phyloP scores from a whole-genome alignment of 2,329 filamentous ascomycete species.

The Pestalotiopsis fici region DNA sequence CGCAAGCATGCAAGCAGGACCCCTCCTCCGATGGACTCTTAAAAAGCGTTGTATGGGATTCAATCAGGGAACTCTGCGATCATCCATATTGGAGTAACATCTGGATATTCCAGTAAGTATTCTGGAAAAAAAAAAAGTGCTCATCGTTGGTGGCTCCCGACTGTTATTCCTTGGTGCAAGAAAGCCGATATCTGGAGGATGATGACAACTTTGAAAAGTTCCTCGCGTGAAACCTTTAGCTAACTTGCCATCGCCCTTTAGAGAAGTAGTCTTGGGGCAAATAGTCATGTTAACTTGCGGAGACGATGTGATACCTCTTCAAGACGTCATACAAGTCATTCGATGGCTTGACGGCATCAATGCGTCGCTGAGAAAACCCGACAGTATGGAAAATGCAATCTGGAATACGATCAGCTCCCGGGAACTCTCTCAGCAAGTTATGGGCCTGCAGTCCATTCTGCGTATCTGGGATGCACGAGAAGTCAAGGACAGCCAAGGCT shows the following conservation, averaged over 20 bases:
- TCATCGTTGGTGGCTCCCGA: too few relatives aligned
- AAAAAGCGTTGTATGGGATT: slow-evolving; percentile 1
- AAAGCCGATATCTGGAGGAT: background rate
- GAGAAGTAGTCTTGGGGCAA: background rate
- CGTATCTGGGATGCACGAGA: background rate
- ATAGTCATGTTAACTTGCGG: slow-evolving; percentile 2
- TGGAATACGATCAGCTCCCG: background rate
- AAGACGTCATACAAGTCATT: slow-evolving; percentile 1
- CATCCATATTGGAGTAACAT: slow-evolving; percentile 1
- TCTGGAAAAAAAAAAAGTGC: too few relatives aligned
- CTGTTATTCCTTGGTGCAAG: background rate
- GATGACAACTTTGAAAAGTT: background rate
- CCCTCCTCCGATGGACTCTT: background rate
- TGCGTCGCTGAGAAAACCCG: background rate
- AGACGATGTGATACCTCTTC: background rate
- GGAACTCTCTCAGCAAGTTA: background rate
- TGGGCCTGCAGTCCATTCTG: background rate
- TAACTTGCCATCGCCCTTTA: background rate
- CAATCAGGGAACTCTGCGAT: background rate
- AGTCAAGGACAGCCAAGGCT: background rate
- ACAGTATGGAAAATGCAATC: background rate
- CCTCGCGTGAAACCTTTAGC: background rate
- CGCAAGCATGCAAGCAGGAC: slow-evolving; percentile 1
- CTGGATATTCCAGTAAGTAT: slow-evolving; percentile 3
- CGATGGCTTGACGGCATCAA: background rate